Evolutionary conservation across 2,329 filamentous ascomycete species (phyloP).

Genomic region (Trichoderma breve): DNA sequence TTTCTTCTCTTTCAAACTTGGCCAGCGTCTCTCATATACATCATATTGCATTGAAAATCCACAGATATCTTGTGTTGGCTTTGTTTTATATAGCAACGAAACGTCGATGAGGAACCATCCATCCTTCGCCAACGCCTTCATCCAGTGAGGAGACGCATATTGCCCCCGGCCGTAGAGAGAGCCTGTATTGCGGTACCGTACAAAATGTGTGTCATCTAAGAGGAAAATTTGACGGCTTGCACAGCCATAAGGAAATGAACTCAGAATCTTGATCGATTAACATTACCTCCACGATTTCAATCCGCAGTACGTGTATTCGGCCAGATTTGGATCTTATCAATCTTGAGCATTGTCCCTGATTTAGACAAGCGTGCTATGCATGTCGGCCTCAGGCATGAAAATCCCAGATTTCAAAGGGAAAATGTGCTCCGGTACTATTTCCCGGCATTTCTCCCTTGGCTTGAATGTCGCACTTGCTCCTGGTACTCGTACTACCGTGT

Average conservation of each 20-base stretch:
- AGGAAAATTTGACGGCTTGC: background rate
- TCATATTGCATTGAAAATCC: background rate
- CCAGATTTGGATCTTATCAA: slow-evolving; percentile 9
- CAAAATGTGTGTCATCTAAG: background rate
- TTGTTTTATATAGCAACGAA: background rate
- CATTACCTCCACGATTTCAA: background rate
- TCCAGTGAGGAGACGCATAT: background rate
- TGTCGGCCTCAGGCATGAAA: background rate
- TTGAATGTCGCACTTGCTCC: background rate
- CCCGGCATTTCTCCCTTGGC: background rate
- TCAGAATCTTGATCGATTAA: background rate
- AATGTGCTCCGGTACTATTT: background rate
- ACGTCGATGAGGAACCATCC: background rate
- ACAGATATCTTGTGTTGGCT: background rate
- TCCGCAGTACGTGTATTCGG: background rate
- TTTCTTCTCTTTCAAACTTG: no score
- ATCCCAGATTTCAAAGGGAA: background rate
- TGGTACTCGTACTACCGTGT: background rate
- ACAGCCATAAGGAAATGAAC: background rate
- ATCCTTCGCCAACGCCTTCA: background rate
- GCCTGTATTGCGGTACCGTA: background rate
- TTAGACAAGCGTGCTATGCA: background rate
- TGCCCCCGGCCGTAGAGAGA: background rate
- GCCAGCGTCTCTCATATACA: background rate
- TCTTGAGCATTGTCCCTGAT: background rate